Conservation (phyloP, 2,329 filamentous ascomycete species). For the Botrytis pseudocinerea region DNA sequence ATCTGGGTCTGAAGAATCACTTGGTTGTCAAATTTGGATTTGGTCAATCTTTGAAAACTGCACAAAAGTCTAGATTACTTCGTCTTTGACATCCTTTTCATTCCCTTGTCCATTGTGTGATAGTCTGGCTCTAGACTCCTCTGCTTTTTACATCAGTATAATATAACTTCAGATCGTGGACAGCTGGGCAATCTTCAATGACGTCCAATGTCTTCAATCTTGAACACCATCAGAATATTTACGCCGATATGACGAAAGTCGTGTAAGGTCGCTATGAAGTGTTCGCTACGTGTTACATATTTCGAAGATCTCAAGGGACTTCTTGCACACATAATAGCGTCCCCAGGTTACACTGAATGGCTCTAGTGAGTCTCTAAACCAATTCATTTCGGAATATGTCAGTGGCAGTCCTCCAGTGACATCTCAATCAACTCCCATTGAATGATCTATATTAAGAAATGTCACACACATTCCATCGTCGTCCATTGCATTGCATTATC, state of each 20-base stretch:
- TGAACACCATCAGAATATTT: neutral
- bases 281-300: conserved; percentile 12
- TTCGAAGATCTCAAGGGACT: conserved; percentile 5
- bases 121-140: neutral
- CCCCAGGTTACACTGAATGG: conserved; percentile 1
- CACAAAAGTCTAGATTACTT: neutral
- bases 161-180: neutral
- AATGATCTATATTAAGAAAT: neutral
- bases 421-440: neutral
- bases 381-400: neutral
- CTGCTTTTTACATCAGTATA: neutral
- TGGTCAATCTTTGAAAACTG: neutral
- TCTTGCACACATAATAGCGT: neutral
- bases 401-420: neutral
- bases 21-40: neutral
- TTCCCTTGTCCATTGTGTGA: neutral
- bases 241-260: conserved; percentile 12
- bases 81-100: neutral
- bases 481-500: conserved; percentile 18
- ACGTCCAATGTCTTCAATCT: conserved; percentile 19
- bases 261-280: conserved; percentile 11
- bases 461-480: conserved; percentile 4
- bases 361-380: neutral
- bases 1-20: neutral
- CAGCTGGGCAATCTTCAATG: conserved; percentile 12